Base-by-base conservation (phyloP, 2,329 filamentous ascomycete species). In the Pseudogymnoascus sp. region DNA sequence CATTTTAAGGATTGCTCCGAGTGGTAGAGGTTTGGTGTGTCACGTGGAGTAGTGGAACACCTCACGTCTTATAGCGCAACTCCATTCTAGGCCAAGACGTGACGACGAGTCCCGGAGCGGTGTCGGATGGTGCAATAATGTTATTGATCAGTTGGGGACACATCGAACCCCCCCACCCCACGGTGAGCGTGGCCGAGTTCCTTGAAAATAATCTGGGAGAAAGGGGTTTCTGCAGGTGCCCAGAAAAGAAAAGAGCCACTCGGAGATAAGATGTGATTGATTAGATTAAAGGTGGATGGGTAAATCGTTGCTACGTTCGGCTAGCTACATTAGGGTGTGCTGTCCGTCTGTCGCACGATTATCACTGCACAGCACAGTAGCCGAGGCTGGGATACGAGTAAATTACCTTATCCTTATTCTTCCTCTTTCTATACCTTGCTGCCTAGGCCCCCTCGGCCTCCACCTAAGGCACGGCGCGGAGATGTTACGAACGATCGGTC, bases 281-380 rank as follows among this genome's bases (percentile, higher is more conserved):
- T 33, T 62, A 21, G 33, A 42, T 62, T 42, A 33, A 62, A 24
- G 38, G 37, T 42, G 37, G 60, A 26, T 44, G 6, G 13, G 60
- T 13, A 31, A 42, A 62, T 62, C 60, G 38, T 62, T 62, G 14
- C 29, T 42, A 44, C 14, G n/a, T 62, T 62, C 14, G 44, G 60
- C 31, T 62, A 21, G 38, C 19, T 19, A 47, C 44, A 31, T 31
- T 26, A 56, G 50, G n/a, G 50, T 56, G 21, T 56, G n/a, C n/a
- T 56, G 50, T 19, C 50, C 29, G 26, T 53, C 14, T 50, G n/a
- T 47, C 2, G 13, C 42, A 47, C 1, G 42, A 26, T 47, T 47
- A 13, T n/a, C 42, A 26, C 42, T 26, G 42, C 21, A 16, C 21
- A 29, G 24, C 24, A 10, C 14, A 16, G 7, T 50, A 50, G 24